Evolutionary conservation across 2,329 filamentous ascomycete species (phyloP).

Genomic region (Colletotrichum paranaense): DNA sequence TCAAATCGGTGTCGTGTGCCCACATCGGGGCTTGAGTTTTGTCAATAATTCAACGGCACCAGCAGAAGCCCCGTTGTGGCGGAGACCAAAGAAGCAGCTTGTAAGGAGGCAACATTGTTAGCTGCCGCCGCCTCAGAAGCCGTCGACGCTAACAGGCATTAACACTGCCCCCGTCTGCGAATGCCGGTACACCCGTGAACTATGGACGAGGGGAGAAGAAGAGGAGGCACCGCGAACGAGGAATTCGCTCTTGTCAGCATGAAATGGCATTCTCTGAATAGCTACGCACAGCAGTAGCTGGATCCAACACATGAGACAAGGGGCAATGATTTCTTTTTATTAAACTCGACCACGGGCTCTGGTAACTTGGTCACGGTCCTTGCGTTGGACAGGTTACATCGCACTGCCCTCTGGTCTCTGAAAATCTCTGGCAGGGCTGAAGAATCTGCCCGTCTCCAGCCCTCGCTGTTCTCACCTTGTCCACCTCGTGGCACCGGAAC

Average conservation of each 20-base stretch:
- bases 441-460: not conserved
- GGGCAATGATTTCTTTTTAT: not conserved
- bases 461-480: not conserved
- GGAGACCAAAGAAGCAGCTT: not conserved
- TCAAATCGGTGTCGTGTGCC: not conserved
- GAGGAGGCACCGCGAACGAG: not conserved
- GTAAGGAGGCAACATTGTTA: not conserved
- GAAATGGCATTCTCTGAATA: conserved; percentile 1
- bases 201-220: not conserved
- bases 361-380: not conserved
- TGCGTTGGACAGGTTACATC: conserved; percentile 10
- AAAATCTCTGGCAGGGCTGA: conserved; percentile 18
- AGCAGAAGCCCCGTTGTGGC: not conserved
- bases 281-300: conserved; percentile 1
- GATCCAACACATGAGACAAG: not conserved
- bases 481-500: conserved; percentile 5
- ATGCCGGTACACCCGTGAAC: conserved; percentile 16
- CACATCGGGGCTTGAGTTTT: not conserved
- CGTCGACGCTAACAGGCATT: conserved; percentile 14
- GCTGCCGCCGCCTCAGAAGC: conserved; percentile 1
- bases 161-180: conserved; percentile 18
- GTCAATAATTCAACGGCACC: not conserved
- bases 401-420: not conserved
- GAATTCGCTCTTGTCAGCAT: conserved; percentile 20
- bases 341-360: not conserved